Conservation (phyloP, 2,329 filamentous ascomycete genomes). For the Lasiodiplodia gonubiensis region DNA sequence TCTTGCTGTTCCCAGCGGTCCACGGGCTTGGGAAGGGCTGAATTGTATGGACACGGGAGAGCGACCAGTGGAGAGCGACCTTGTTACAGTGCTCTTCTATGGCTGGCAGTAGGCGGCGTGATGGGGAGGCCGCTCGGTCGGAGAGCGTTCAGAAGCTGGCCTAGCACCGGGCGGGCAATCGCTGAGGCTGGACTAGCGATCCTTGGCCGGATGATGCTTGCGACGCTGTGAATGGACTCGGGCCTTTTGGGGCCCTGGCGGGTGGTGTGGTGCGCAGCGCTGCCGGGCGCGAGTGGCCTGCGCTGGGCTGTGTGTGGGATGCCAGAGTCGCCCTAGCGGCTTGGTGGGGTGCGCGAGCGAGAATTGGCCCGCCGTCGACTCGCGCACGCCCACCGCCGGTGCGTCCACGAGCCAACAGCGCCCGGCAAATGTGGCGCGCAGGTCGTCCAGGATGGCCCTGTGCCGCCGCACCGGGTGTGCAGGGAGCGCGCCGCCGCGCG, state of each 20-base stretch:
- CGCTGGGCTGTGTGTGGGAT: constrained; percentile 25
- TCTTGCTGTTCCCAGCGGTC: constrained; percentile 22
- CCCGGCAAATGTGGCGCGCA: constrained; percentile 23
- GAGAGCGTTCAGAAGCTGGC: constrained; percentile 34
- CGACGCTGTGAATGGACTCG: constrained; percentile 30
- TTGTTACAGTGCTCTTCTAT: constrained; percentile 27
- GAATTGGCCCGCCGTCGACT: constrained; percentile 21
- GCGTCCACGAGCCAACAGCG: constrained; percentile 24
- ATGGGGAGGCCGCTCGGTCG: constrained; percentile 30
- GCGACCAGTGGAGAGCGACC: constrained; percentile 18
- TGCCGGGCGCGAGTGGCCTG: constrained; percentile 18
- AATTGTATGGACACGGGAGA: constrained; percentile 22
- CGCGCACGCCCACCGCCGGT: constrained; percentile 21
- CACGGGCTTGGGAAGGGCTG: constrained; percentile 23
- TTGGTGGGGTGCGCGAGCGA: constrained; percentile 18
- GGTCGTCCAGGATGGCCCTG: constrained; percentile 21
- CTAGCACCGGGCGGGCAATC: constrained; percentile 31
- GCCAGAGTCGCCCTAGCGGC: constrained; percentile 17
- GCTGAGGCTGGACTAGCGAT: constrained; percentile 27
- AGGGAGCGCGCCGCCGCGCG: constrained; percentile 15
- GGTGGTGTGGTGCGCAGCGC: constrained; percentile 22
- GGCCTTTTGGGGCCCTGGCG: constrained; percentile 31
- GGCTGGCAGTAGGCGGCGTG: constrained; percentile 32
- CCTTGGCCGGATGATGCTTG: constrained; percentile 32
- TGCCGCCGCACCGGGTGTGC: constrained; percentile 15